Evolutionary conservation across 805 yeast genomes (phyloP), one percentile per base, ranked within the genome.

Genomic region (Sungouiella thailandica): DNA sequence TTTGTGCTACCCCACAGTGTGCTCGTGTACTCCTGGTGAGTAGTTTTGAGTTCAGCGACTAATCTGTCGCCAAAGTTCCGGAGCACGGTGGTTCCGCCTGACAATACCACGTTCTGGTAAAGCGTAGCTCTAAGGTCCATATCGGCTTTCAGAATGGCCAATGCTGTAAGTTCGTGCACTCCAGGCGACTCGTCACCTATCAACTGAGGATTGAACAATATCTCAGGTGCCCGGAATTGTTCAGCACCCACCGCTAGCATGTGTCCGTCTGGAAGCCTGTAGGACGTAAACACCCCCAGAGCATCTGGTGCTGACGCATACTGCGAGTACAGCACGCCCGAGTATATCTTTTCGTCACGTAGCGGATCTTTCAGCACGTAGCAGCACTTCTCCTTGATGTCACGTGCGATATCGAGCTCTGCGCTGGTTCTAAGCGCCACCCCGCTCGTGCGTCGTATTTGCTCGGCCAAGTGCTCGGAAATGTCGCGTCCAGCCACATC

Each of bases 401-500:
- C 60, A 32, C 93, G 62, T 1, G 85, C 94, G 17, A 88, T 76
- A 51, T 89, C 97, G 51, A 76, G 68, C 55, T 89, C 97, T 2
- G 90, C 77, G 31, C 88, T 78, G 4, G 89, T 75, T 33, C 67
- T 70, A 27, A 89, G 61, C 11, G 70, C 54, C 13, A 78, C 60
- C 1, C 97, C 97, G 8, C 66, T 50, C 58, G 62, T 58, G 42
- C 78, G 76, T 39, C 95, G 70, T 37, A 89, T 60, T 36, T 83
- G 74, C 42, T 76, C 55, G 37, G 81, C 85, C 34, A 90, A 62
- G 38, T 80, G 78, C 39, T 80, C 83, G 0, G 96, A 85, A 9
- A 89, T 70, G 46, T 88, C 96, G 28, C 93, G 56, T 0, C 97
- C 97, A 0, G 93, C 96, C 17, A 87, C 55, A 52, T 88, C 93